Conservation (phyloP, 108 stramenopile species). For the Cyclotella sp. region DNA sequence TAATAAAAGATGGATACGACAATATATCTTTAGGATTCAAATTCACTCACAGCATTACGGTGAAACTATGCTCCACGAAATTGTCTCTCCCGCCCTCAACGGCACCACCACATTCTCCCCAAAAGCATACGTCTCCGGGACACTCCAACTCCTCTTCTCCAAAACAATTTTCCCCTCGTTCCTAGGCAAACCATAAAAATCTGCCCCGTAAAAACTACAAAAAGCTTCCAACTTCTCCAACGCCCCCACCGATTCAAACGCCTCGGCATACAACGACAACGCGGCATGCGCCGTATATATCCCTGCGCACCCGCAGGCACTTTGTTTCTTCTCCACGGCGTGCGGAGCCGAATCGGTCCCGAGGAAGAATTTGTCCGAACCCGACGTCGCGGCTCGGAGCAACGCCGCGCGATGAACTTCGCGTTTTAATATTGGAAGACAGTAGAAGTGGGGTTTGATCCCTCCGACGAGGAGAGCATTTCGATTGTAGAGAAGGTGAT, state of each 20-base stretch:
- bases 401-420: conserved; percentile 95
- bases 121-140: conserved; percentile 84
- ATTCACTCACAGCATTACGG: too few species aligned
- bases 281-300: conserved; percentile 95
- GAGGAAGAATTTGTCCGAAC: conserved; percentile 93
- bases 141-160: conserved; percentile 81
- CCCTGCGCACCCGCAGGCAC: conserved; percentile 96
- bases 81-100: conserved; percentile 84
- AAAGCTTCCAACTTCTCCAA: conserved; percentile 94
- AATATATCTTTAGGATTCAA: too few species aligned
- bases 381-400: conserved; percentile 89
- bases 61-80: conserved; percentile 80
- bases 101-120: conserved; percentile 75
- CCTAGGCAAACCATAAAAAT: conserved; percentile 93
- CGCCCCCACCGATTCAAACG: conserved; percentile 88
- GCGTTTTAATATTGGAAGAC: conserved; percentile 97
- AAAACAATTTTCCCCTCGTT: conserved; percentile 73
- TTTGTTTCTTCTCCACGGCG: conserved; percentile 76
- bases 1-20: too few species aligned
- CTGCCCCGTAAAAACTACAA: conserved; percentile 85
- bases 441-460: conserved; percentile 97
- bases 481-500: conserved; percentile 98
- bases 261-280: conserved; percentile 95
- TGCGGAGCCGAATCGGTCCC: conserved; percentile 99
- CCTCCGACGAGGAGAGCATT: conserved; percentile 94